These are phyloP conservation scores for Aspergillus brasiliensis DNA, from an alignment of 2,329 filamentous ascomycete genomes.

Conservation along the genomic window DNA sequence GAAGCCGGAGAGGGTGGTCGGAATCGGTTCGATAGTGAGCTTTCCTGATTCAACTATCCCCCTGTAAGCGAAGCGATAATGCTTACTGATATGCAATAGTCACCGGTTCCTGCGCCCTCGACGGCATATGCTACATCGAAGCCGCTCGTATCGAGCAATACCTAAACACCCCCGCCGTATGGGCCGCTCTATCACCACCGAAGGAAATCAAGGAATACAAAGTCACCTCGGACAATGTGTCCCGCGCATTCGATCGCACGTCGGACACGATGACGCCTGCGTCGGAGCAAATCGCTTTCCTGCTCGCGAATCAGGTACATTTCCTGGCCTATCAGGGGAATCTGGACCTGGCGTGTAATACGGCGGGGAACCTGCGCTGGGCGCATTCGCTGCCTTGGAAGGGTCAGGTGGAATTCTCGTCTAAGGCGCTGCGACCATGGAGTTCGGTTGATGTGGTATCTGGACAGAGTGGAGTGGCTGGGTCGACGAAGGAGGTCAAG, in stretches of 20 bases:
- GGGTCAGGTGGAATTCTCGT: conserved; percentile 25
- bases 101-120: conserved; percentile 22
- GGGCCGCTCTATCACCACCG: conserved; percentile 21
- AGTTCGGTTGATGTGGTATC: conserved; percentile 4
- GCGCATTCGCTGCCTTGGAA: conserved; percentile 26
- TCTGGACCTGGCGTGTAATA: conserved; percentile 30
- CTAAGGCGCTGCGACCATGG: conserved; percentile 22
- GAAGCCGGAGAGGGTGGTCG: conserved; percentile 24
- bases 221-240: conserved; percentile 11
- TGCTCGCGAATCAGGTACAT: conserved; percentile 20
- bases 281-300: not conserved
- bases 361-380: conserved; percentile 28
- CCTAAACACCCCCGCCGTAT: conserved; percentile 20
- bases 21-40: conserved; percentile 29
- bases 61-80: not conserved
- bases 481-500: conserved; percentile 12
- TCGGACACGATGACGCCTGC: conserved; percentile 18
- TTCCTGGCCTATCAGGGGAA: conserved; percentile 30
- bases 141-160: conserved; percentile 21
- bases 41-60: not conserved
- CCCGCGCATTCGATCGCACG: conserved; percentile 15
- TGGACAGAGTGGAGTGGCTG: conserved; percentile 10
- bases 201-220: conserved; percentile 17
- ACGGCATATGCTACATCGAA: conserved; percentile 25
- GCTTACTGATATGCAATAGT: conserved; percentile 13